Percentiles rank a stretch among this genome's conserved stretches.
phyloP scores from a whole-genome alignment of 441 rosid genomes.

The Pelargonium cotyledonis region DNA sequence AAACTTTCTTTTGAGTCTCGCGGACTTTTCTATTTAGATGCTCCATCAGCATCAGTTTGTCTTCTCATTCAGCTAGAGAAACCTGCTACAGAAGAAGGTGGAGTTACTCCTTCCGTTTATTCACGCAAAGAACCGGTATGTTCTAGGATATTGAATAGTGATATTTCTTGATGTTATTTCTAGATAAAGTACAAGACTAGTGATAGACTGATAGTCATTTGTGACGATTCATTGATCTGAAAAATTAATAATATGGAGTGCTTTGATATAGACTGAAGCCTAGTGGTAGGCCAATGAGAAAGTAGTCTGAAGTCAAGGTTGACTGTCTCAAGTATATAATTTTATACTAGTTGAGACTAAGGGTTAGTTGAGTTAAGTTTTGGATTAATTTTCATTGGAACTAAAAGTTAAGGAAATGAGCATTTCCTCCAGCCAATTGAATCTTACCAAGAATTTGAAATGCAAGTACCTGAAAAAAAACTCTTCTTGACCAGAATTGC shows the following conservation, averaged over 20 bases:
- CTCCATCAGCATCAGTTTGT: constrained; percentile 89
- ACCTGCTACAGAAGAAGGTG: constrained; percentile 93
- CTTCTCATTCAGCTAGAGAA: constrained; percentile 88
- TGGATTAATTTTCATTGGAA: not conserved
- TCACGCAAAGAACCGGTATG: constrained; percentile 99
- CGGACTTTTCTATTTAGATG: constrained; percentile 90
- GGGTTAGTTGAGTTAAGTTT: not conserved
- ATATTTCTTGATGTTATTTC: not conserved
- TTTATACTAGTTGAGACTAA: not conserved
- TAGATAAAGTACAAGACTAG: not conserved
- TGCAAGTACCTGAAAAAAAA: not conserved
- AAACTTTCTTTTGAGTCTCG: constrained; percentile 57
- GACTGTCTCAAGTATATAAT: not conserved
- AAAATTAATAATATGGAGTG: not conserved
- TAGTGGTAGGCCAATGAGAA: constrained; percentile 1
- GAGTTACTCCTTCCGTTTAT: constrained; percentile 88
- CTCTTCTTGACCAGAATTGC: not conserved
- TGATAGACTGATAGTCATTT: not conserved
- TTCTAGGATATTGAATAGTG: constrained; percentile 12
- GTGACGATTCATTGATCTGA: too few relatives aligned
- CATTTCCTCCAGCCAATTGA: not conserved
- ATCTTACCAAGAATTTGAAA: not conserved
- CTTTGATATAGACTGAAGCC: not conserved
- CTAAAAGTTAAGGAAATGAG: too few relatives aligned
- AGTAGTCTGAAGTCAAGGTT: not conserved